These are phyloP conservation scores for Iberis pinnata DNA, from an alignment of 345 rosid genomes.

Conservation along the genomic window DNA sequence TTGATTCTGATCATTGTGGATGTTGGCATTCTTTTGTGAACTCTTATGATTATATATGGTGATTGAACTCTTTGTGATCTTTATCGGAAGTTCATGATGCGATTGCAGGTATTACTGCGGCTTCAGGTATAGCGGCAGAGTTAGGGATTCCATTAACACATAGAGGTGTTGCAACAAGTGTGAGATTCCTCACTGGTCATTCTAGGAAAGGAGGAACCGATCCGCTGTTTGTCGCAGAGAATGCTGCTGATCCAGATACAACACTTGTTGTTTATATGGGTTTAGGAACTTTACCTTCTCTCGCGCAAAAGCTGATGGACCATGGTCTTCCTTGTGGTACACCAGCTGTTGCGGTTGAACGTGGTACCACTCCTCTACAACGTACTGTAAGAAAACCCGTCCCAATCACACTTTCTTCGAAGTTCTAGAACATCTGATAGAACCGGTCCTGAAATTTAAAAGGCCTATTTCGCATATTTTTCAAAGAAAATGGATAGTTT, in stretches of 20 bases:
- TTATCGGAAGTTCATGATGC: not conserved
- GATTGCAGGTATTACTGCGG: conserved; percentile 82
- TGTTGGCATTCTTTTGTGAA: conserved; percentile 9
- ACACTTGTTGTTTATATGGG: conserved; percentile 96
- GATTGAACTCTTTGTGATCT: no score
- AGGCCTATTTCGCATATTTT: no score
- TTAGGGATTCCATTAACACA: conserved; percentile 93
- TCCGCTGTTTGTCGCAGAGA: conserved; percentile 77
- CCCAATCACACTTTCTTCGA: no score
- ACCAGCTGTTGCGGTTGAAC: conserved; percentile 89
- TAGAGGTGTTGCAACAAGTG: conserved; percentile 79
- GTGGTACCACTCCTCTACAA: conserved; percentile 77
- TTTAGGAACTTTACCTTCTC: conserved; percentile 81
- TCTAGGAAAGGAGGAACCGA: conserved; percentile 86
- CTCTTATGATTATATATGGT: not conserved
- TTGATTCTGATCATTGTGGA: not conserved
- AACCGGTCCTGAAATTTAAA: no score
- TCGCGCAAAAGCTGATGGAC: conserved; percentile 68
- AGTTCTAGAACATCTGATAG: no score
- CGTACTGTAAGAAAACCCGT: conserved; percentile 47
- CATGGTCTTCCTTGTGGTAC: conserved; percentile 75
- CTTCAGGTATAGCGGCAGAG: conserved; percentile 95
- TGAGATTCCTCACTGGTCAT: conserved; percentile 86
- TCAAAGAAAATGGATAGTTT: no score
- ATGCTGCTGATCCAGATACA: conserved; percentile 85